Evolutionary conservation across 2,329 filamentous ascomycete species (phyloP), one percentile per base, ranked within the genome.

Genomic region (Colletotrichum godetiae): DNA sequence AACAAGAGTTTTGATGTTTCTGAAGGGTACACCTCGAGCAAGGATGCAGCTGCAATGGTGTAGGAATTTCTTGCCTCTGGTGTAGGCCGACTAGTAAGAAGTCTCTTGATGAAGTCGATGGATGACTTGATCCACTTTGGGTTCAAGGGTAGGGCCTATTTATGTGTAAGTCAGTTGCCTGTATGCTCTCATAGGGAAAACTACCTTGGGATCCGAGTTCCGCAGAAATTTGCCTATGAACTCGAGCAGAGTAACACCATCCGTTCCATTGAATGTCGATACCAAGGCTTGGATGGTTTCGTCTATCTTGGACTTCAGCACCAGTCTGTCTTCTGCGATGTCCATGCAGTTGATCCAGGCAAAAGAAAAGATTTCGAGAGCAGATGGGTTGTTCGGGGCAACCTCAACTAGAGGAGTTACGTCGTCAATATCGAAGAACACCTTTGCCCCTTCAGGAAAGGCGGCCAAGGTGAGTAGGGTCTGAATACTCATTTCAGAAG

Each of bases 241-340:
- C 52, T 84, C 84, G 2, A 92, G 81, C 4, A 92, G 82, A 0
- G 89, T 92, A 4, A 90, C 88, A 5, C 86, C 89, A 77, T 92
- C 90, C 11, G 90, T 92, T 12, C 86, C 87, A 49, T 84, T 87
- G 77, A 91, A 92, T 0, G 86, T 86, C 8, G 86, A 82, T 7
- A 88, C 83, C 3, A 92, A 83, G 10, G 79, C 80, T 46, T 84
- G 83, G 4, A 92, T 81, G 3, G 84, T 84, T 13, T 77, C 73
- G 74, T 89, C 84, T 55, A 92, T 84, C 73, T 85, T 86, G 12
- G 66, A 59, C 46, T 78, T 76, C 46, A 87, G 72, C 29, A 73
- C 49, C n/a, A 72, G 49, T 66, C 76, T 78, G 75, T 85, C 81
- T 67, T 80, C 75, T 2, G 78, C 35, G 5, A 61, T 60, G 19